Percentiles rank a stretch among this genome's conserved stretches.
Conservation (phyloP, 106 monocot genomes). For the Triglochin maritima region DNA sequence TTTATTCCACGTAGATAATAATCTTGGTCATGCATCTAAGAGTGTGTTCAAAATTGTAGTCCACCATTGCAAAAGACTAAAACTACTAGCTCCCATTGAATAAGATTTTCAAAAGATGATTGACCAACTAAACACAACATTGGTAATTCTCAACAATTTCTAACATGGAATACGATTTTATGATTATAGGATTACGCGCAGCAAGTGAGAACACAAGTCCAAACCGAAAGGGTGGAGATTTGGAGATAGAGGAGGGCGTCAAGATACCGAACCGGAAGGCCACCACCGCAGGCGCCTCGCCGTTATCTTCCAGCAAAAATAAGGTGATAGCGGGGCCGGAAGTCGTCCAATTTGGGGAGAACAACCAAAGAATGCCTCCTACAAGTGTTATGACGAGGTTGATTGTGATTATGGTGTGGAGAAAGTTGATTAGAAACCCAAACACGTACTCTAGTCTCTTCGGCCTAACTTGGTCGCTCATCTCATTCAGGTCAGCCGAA, state of each 20-base stretch:
- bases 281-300: not conserved
- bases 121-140: too few relatives aligned
- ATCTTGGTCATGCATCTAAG: too few relatives aligned
- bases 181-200: not conserved
- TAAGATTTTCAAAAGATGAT: too few relatives aligned
- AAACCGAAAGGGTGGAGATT: constrained; percentile 19
- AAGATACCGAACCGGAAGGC: constrained; percentile 14
- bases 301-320: constrained; percentile 24
- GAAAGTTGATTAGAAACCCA: constrained; percentile 85
- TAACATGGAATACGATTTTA: too few relatives aligned
- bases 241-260: constrained; percentile 50
- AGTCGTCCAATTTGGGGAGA: constrained; percentile 2
- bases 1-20: too few relatives aligned
- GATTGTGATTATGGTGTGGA: constrained; percentile 89
- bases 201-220: constrained; percentile 30
- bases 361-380: constrained; percentile 52
- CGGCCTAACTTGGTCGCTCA: constrained; percentile 71
- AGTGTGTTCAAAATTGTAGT: too few relatives aligned
- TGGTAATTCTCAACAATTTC: too few relatives aligned
- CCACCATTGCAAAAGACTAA: too few relatives aligned
- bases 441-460: constrained; percentile 82
- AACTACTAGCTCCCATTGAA: too few relatives aligned
- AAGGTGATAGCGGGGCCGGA: constrained; percentile 1
- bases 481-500: constrained; percentile 50
- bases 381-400: constrained; percentile 74